These are phyloP conservation scores for Cladophialophora psammophila DNA, from an alignment of 2,329 filamentous ascomycete genomes.

Conservation along the genomic window DNA sequence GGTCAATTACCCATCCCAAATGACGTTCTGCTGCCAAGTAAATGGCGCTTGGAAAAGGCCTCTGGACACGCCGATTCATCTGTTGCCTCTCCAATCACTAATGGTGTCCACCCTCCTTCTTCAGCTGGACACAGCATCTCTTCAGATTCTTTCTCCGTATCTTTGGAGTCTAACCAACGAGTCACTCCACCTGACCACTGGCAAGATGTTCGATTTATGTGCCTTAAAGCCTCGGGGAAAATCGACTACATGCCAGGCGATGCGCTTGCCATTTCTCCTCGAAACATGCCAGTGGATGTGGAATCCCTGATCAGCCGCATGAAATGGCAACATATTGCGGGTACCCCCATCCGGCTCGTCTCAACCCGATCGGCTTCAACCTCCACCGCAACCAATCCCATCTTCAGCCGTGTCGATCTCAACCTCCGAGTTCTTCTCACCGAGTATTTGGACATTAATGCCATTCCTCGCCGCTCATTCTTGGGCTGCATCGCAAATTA, in stretches of 20 bases:
- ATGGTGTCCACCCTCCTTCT: slow-evolving; percentile 41
- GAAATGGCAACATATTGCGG: slow-evolving; percentile 77
- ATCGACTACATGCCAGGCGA: slow-evolving; percentile 74
- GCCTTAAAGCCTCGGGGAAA: slow-evolving; percentile 58
- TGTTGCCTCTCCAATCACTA: slow-evolving; percentile 20
- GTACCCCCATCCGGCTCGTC: slow-evolving; percentile 61
- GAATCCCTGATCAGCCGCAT: slow-evolving; percentile 77
- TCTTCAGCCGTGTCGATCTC: slow-evolving; percentile 40
- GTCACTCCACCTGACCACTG: slow-evolving; percentile 80
- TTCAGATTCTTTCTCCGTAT: slow-evolving; percentile 63
- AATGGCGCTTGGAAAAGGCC: slow-evolving; percentile 25
- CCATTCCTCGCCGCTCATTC: slow-evolving; percentile 87
- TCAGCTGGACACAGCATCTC: slow-evolving; percentile 55
- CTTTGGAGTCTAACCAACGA: slow-evolving; percentile 70
- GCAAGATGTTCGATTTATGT: slow-evolving; percentile 91
- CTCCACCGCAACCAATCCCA: slow-evolving; percentile 47
- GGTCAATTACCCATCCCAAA: slow-evolving; percentile 48
- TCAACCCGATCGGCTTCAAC: slow-evolving; percentile 10
- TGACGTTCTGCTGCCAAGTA: slow-evolving; percentile 34
- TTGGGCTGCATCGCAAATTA: slow-evolving; percentile 80
- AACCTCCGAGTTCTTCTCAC: slow-evolving; percentile 80
- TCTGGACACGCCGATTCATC: not conserved
- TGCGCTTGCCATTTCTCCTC: slow-evolving; percentile 81
- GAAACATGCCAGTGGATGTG: slow-evolving; percentile 86
- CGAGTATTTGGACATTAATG: slow-evolving; percentile 86